phyloP scores from a whole-genome alignment of 306 rosid genomes.

The Oemleria cerasiformis region DNA sequence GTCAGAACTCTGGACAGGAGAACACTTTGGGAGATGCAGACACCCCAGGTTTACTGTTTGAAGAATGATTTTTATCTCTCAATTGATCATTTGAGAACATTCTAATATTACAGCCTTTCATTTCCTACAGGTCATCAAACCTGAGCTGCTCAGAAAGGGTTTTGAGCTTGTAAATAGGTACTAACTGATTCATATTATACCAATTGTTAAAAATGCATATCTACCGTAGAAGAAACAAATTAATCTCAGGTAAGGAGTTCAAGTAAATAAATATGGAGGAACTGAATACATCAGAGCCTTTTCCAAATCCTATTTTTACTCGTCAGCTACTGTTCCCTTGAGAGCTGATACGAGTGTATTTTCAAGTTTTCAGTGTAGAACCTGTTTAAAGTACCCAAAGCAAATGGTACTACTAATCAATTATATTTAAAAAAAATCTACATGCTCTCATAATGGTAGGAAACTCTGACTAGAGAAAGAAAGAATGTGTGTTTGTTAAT shows the following conservation, averaged over 20 bases:
- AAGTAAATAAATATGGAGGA: neutral
- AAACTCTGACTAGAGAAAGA: neutral
- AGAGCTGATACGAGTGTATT: slow-evolving; percentile 3
- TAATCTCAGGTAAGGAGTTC: neutral
- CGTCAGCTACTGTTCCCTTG: neutral
- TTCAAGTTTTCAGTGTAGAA: neutral
- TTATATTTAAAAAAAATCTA: neutral
- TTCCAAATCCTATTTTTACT: neutral
- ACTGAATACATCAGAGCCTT: no score
- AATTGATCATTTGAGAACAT: neutral
- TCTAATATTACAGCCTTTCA: slow-evolving; percentile 7
- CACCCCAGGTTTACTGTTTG: slow-evolving; percentile 73
- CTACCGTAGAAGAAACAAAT: neutral
- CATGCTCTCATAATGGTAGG: no score
- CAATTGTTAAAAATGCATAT: neutral
- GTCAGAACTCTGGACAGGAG: slow-evolving; percentile 78
- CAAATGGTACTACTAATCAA: neutral
- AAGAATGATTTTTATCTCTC: slow-evolving; percentile 11
- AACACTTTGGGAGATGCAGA: slow-evolving; percentile 98
- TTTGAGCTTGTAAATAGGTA: slow-evolving; percentile 92
- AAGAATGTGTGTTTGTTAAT: neutral
- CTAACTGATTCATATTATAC: neutral
- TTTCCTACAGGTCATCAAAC: slow-evolving; percentile 70
- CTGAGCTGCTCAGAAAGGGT: slow-evolving; percentile 79
- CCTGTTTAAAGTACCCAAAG: neutral